phyloP scores from a whole-genome alignment of 2,329 filamentous ascomycete genomes.

The Tolypocladium inflatum region DNA sequence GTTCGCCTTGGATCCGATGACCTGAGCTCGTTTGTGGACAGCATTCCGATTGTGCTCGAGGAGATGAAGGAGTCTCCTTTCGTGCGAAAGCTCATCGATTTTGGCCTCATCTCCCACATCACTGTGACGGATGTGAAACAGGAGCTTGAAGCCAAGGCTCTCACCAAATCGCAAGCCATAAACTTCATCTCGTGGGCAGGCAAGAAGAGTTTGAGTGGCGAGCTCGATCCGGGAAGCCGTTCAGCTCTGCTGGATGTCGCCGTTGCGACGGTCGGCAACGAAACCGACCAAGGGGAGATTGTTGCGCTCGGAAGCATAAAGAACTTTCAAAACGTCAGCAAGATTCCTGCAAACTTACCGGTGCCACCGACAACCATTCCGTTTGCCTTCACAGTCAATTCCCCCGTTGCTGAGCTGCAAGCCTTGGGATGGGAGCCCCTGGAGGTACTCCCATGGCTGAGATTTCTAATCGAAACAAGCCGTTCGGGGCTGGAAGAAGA shows the following conservation, averaged over 20 bases:
- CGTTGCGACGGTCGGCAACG: slow-evolving; percentile 58
- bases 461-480: slow-evolving; percentile 64
- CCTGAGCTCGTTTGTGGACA: slow-evolving; percentile 66
- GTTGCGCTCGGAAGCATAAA: slow-evolving; percentile 68
- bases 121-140: slow-evolving; percentile 77
- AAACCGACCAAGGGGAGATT: slow-evolving; percentile 56
- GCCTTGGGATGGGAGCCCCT: slow-evolving; percentile 80
- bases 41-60: slow-evolving; percentile 77
- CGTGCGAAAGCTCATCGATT: slow-evolving; percentile 70
- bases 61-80: slow-evolving; percentile 67
- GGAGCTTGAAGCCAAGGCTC: slow-evolving; percentile 72
- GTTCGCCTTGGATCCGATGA: slow-evolving; percentile 68
- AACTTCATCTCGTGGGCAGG: slow-evolving; percentile 82
- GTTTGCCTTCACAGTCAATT: slow-evolving; percentile 66
- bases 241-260: slow-evolving; percentile 68
- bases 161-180: slow-evolving; percentile 67
- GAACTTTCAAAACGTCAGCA: slow-evolving; percentile 65
- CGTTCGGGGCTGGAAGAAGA: slow-evolving; percentile 51
- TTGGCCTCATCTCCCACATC: slow-evolving; percentile 78
- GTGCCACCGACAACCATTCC: slow-evolving; percentile 76
- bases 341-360: slow-evolving; percentile 73
- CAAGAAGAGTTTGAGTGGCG: slow-evolving; percentile 58
- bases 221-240: slow-evolving; percentile 61
- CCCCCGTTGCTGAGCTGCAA: slow-evolving; percentile 60
- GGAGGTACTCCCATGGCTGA: slow-evolving; percentile 76